Percentiles rank a stretch among this genome's conserved stretches.
phyloP scores from a whole-genome alignment of 2,329 filamentous ascomycete species.

The Thelonectria discophora region DNA sequence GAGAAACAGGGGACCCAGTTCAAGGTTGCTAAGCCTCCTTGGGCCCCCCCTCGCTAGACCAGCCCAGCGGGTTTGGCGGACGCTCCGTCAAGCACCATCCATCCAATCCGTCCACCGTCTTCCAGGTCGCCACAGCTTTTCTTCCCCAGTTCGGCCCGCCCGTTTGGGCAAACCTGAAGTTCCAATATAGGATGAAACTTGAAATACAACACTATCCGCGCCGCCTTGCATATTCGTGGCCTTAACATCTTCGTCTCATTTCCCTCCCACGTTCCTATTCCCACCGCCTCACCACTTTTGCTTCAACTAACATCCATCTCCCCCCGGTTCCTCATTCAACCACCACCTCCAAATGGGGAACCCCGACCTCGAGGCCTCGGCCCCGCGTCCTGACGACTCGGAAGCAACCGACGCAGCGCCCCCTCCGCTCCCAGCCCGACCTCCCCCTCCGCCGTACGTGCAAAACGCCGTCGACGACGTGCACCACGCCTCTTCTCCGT shows the following conservation, averaged over 20 bases:
- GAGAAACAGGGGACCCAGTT: neutral
- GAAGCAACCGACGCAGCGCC: constrained; percentile 4
- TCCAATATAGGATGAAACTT: constrained; percentile 5
- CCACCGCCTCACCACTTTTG: neutral
- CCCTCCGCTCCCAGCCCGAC: constrained; percentile 19
- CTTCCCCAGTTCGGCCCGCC: constrained; percentile 4
- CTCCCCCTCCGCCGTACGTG: constrained; percentile 22
- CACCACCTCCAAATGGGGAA: constrained; percentile 26
- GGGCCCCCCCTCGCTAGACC: neutral
- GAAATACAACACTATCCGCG: neutral
- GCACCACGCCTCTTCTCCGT: constrained; percentile 13
- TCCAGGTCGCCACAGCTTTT: neutral
- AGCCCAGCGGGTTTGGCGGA: constrained; percentile 14
- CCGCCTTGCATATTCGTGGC: constrained; percentile 5
- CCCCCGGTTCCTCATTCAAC: too few species aligned
- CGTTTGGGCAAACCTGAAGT: constrained; percentile 2
- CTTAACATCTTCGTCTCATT: neutral
- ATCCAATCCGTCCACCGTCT: too few species aligned
- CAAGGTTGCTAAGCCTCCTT: too few species aligned
- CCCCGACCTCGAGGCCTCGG: constrained; percentile 22
- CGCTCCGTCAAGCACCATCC: neutral
- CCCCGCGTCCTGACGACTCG: constrained; percentile 7
- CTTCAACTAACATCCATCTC: neutral
- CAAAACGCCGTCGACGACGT: constrained; percentile 19
- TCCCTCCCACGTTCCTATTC: neutral